Evolutionary conservation across 176 grass and related monocot genomes (phyloP).

Genomic region (Oryza brachyantha): DNA sequence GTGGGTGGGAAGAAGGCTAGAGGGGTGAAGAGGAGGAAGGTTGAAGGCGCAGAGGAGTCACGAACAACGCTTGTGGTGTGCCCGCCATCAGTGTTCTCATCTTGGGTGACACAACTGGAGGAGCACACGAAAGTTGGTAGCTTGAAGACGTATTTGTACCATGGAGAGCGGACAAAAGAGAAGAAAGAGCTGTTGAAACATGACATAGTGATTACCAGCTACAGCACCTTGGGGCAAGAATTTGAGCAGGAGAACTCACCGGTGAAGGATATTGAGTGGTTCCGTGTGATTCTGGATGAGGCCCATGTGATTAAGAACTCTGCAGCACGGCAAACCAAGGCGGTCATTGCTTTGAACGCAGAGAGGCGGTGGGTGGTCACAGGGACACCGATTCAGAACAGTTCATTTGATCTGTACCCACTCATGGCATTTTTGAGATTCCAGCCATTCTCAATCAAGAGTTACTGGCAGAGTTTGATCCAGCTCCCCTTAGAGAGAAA

Average conservation of each 20-base stretch:
- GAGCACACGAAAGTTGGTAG: slow-evolving; percentile 62
- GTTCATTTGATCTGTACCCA: slow-evolving; percentile 73
- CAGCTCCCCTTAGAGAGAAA: slow-evolving; percentile 64
- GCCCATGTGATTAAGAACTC: slow-evolving; percentile 93
- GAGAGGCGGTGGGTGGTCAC: slow-evolving; percentile 91
- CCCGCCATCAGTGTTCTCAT: slow-evolving; percentile 76
- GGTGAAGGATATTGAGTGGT: slow-evolving; percentile 79
- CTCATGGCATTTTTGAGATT: slow-evolving; percentile 88
- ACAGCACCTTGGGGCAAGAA: slow-evolving; percentile 63
- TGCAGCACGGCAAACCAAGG: slow-evolving; percentile 69
- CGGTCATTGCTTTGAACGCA: slow-evolving; percentile 76
- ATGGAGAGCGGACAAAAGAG: slow-evolving; percentile 70
- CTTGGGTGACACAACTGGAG: slow-evolving; percentile 94
- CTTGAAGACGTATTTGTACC: slow-evolving; percentile 85
- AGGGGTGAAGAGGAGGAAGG: slow-evolving; percentile 41
- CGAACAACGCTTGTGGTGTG: slow-evolving; percentile 75
- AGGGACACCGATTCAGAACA: slow-evolving; percentile 93
- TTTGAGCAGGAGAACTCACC: slow-evolving; percentile 57
- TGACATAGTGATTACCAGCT: slow-evolving; percentile 81
- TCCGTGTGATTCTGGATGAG: slow-evolving; percentile 83
- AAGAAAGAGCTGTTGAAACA: slow-evolving; percentile 64
- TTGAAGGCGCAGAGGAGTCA: slow-evolving; percentile 24
- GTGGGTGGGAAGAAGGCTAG: slow-evolving; percentile 19
- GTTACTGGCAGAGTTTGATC: slow-evolving; percentile 81
- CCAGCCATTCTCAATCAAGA: slow-evolving; percentile 81